A percentile compares a stretch with the other conserved stretches of the same genome.
Evolutionary conservation across 805 yeast genomes (phyloP).

Genomic region (Debaryomyces maramus): DNA sequence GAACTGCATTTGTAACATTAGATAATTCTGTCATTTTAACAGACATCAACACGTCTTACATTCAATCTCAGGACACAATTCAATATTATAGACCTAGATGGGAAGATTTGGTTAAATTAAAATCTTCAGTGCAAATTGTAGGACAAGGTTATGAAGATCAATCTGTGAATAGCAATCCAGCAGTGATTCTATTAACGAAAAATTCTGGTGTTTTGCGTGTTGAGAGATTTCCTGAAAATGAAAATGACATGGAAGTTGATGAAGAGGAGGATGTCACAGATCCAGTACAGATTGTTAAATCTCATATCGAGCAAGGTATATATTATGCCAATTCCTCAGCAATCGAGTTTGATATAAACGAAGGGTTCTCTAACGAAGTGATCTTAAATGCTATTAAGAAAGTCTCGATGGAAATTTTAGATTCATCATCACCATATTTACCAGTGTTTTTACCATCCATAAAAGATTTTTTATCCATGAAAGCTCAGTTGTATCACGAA

Average conservation of each 20-base stretch:
- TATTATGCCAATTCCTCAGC: conserved; percentile 54
- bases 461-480: conserved; percentile 49
- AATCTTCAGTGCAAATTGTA: conserved; percentile 49
- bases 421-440: conserved; percentile 55
- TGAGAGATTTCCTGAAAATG: conserved; percentile 41
- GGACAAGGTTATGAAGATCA: conserved; percentile 59
- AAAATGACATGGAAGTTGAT: conserved; percentile 1
- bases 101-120: conserved; percentile 77
- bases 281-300: conserved; percentile 49
- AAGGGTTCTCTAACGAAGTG: conserved; percentile 19
- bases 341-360: conserved; percentile 43
- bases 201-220: conserved; percentile 63
- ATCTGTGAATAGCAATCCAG: conserved; percentile 35
- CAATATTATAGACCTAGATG: conserved; percentile 53
- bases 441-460: conserved; percentile 54
- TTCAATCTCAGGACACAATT: conserved; percentile 17
- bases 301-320: conserved; percentile 83
- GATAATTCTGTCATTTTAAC: conserved; percentile 63
- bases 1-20: conserved; percentile 60
- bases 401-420: conserved; percentile 57
- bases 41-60: conserved; percentile 49
- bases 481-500: conserved; percentile 45
- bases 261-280: conserved; percentile 18
- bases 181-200: conserved; percentile 48
- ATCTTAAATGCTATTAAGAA: conserved; percentile 40